A percentile compares a stretch with the other conserved stretches of the same genome.
These are phyloP conservation scores for Penicillium fuscoglaucum DNA, from an alignment of 2,329 filamentous ascomycete species.

Conservation along the genomic window DNA sequence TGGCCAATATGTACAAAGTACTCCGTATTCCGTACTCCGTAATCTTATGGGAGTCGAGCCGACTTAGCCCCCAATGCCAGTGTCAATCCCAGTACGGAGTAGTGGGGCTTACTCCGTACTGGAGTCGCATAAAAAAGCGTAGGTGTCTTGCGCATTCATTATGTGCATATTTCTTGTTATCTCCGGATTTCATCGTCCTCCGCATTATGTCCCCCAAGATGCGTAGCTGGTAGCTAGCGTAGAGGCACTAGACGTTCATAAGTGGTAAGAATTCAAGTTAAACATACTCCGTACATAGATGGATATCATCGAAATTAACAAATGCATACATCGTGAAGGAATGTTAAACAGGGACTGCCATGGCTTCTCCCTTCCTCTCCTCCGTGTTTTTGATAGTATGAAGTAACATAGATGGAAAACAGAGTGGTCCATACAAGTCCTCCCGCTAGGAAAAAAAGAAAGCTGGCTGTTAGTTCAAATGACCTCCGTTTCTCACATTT, in stretches of 20 bases:
- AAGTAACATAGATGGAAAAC: constrained; percentile 3
- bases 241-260: neutral
- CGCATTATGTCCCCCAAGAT: neutral
- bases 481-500: neutral
- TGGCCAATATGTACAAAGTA: no score
- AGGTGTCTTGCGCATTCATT: neutral
- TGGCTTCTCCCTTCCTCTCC: neutral
- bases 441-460: neutral
- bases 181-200: neutral
- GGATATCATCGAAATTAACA: neutral
- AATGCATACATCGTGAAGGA: constrained; percentile 27
- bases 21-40: neutral
- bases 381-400: neutral
- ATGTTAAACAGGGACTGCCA: neutral
- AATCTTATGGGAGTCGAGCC: neutral
- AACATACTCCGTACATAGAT: neutral
- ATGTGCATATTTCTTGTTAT: neutral
- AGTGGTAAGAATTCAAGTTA: neutral
- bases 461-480: neutral
- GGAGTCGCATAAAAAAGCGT: neutral
- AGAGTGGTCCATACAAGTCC: neutral
- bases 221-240: neutral
- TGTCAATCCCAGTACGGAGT: neutral
- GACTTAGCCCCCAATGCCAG: neutral
- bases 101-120: neutral